phyloP scores from a whole-genome alignment of 129 eudicot genomes.

The Mikania micrantha region DNA sequence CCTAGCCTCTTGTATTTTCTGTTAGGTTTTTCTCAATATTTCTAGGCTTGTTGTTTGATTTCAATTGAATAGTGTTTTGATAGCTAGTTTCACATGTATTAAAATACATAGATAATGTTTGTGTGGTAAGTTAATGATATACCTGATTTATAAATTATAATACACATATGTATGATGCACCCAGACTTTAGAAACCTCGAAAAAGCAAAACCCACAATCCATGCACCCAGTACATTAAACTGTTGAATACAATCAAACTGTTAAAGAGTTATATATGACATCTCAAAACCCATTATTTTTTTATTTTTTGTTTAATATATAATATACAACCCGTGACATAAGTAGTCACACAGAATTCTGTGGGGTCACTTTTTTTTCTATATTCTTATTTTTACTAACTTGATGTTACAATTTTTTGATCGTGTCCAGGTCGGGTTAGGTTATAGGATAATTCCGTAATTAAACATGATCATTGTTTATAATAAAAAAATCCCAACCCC shows the following conservation, averaged over 20 bases:
- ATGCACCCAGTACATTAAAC: neutral
- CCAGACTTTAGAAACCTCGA: no score
- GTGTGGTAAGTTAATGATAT: no score
- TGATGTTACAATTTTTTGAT: no score
- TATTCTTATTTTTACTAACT: no score
- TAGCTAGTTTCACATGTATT: neutral
- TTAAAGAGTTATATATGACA: neutral
- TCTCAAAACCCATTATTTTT: neutral
- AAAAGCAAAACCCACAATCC: no score
- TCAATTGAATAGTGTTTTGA: neutral
- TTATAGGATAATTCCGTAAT: no score
- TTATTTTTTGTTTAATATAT: neutral
- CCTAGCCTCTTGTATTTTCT: no score
- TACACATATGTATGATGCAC: neutral
- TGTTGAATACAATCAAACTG: neutral
- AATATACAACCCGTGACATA: neutral
- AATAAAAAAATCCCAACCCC: no score
- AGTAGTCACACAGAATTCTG: no score
- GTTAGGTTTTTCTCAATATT: neutral
- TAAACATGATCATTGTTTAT: no score
- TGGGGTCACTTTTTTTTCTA: no score
- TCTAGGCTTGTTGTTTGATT: neutral
- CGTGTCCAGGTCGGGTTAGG: no score
- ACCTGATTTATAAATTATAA: neutral
- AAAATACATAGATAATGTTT: neutral